Evolutionary conservation across 108 stramenopile genomes (phyloP).

Genomic region (Skeletonema tropicum): DNA sequence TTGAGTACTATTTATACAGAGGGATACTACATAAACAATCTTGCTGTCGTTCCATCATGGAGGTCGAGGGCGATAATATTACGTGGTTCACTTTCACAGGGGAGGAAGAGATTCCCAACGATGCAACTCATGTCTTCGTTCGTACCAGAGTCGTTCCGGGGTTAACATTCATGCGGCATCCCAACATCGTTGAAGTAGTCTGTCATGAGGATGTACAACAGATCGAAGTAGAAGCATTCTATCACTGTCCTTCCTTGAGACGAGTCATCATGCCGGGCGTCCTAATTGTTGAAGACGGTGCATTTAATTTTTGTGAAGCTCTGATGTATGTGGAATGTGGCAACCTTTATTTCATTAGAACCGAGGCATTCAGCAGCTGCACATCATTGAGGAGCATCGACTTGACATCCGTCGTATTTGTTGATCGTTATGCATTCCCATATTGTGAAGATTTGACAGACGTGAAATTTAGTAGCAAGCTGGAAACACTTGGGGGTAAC

Average conservation of each 20-base stretch:
- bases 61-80: too few species aligned
- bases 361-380: not conserved
- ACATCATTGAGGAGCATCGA: not conserved
- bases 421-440: not conserved
- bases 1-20: too few species aligned
- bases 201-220: not conserved
- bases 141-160: not conserved
- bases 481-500: not conserved
- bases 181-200: not conserved
- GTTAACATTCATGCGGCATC: too few species aligned
- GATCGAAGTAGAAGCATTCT: not conserved
- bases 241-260: not conserved
- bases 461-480: not conserved
- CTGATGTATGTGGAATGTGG: not conserved
- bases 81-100: too few species aligned
- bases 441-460: not conserved
- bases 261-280: too few species aligned
- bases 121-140: not conserved
- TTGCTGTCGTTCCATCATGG: too few species aligned
- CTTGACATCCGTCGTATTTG: not conserved
- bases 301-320: too few species aligned
- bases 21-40: too few species aligned
- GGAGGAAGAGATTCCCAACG: too few species aligned
- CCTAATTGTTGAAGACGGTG: too few species aligned
- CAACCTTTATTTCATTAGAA: not conserved